Evolutionary conservation across 805 yeast species (phyloP), one percentile per base, ranked within the genome.

Genomic region (Saccharomyces paradoxus): DNA sequence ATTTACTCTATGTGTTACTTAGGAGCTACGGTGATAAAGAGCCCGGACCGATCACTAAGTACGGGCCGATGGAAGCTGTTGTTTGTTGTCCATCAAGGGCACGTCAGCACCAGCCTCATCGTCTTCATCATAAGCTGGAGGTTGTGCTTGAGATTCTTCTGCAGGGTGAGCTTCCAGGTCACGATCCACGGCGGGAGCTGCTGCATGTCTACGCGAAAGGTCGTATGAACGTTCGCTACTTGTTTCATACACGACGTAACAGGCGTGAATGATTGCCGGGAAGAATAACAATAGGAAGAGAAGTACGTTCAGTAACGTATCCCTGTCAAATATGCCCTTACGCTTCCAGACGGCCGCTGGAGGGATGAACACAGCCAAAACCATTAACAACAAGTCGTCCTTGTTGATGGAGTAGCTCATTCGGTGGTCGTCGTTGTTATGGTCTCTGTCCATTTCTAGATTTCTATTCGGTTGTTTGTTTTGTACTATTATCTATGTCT

Each of bases 191-290:
- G 37, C n/a, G n/a, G 37, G 13, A 4, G n/a, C 10, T 2, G 37
- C 3, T 2, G 14, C 37, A 4, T 31, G n/a, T 8, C 22, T n/a
- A 17, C 41, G 22, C 5, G 44, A 37, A 7, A 57, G 49, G 50
- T 54, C 58, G 13, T 46, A 41, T 21, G 55, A 48, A 26, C 65
- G 58, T 50, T 63, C 66, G 17, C 52, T 52, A 51, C 67, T 63
- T 6, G 69, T 60, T 54, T 58, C 63, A 41, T 63, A 58, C 30
- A 65, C 53, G 24, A 65, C 62, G 41, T 64, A 65, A 13, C 58
- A 54, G 8, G 66, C 63, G 50, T 65, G 69, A 28, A 64, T 55
- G 10, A 57, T 57, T 14, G 67, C 69, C 22, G 68, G 68, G 57
- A 65, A 59, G 51, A 58, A 63, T 24, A 64, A 54, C 10, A 63